A percentile compares a stretch with the other conserved stretches of the same genome.
Conservation (phyloP, 2,329 filamentous ascomycete species). For the Teratosphaeria zuluensis region DNA sequence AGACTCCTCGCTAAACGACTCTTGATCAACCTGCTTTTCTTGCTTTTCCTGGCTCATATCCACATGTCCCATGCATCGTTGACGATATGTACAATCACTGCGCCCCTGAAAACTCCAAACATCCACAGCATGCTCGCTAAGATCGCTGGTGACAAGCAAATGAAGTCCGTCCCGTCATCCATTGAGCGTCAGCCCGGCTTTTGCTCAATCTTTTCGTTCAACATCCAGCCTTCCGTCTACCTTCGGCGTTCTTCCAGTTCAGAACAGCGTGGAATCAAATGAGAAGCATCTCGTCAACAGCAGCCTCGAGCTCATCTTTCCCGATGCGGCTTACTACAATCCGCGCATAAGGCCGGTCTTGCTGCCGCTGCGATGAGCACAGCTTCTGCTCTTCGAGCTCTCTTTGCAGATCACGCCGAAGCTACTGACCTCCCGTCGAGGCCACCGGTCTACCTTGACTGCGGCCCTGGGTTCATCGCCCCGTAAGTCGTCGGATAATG, state of each 20-base stretch:
- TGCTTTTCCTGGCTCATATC: not conserved
- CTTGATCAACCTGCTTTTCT: not conserved
- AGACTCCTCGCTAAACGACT: not conserved
- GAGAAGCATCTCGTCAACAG: too few relatives aligned
- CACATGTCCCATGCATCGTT: not conserved
- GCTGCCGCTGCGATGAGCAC: too few relatives aligned
- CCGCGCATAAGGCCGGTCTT: too few relatives aligned
- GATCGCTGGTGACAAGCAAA: not conserved
- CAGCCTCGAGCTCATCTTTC: too few relatives aligned
- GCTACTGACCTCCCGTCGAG: not conserved
- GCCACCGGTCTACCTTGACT: constrained; percentile 2
- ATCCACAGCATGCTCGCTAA: not conserved
- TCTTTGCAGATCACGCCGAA: not conserved
- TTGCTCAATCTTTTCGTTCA: not conserved
- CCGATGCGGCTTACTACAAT: too few relatives aligned
- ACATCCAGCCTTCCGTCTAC: not conserved
- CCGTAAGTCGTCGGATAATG: constrained; percentile 80
- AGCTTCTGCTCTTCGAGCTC: not conserved
- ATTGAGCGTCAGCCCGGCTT: not conserved
- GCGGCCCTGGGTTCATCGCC: constrained; percentile 37
- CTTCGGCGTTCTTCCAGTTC: too few relatives aligned
- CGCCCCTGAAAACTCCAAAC: not conserved
- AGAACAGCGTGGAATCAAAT: too few relatives aligned
- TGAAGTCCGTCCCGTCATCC: not conserved
- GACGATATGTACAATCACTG: not conserved